Conservation (phyloP, 345 rosid genomes). For the Laguncularia racemosa region DNA sequence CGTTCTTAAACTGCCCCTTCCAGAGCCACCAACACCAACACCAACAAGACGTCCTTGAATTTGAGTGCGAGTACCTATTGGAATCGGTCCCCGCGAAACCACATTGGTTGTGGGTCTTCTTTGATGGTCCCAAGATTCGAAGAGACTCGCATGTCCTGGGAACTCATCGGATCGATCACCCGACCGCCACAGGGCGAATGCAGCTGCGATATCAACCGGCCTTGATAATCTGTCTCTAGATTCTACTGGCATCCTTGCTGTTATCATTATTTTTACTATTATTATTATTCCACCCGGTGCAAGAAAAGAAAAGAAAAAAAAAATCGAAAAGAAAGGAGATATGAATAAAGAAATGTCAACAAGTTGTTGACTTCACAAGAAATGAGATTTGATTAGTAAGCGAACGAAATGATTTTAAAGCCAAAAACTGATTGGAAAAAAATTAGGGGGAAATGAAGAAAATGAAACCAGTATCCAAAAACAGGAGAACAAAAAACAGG, state of each 20-base stretch:
- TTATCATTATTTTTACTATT: too few relatives aligned
- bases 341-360: not conserved
- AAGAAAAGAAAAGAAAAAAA: not conserved
- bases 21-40: slow-evolving; percentile 17
- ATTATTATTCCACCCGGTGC: too few relatives aligned
- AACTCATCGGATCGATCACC: slow-evolving; percentile 26
- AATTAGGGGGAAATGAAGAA: too few relatives aligned
- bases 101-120: not conserved
- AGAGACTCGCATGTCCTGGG: slow-evolving; percentile 24
- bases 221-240: slow-evolving; percentile 60
- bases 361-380: not conserved
- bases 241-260: slow-evolving; percentile 36
- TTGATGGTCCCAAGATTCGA: slow-evolving; percentile 9
- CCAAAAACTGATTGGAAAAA: too few relatives aligned
- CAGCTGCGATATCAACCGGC: slow-evolving; percentile 38
- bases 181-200: slow-evolving; percentile 33
- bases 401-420: too few relatives aligned
- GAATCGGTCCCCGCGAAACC: not conserved
- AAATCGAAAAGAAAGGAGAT: not conserved
- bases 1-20: slow-evolving; percentile 31
- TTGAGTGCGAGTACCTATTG: slow-evolving; percentile 9
- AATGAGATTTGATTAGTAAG: not conserved
- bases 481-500: too few relatives aligned
- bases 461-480: too few relatives aligned
- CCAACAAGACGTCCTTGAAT: slow-evolving; percentile 3